Evolutionary conservation across 441 rosid species (phyloP).

Genomic region (Erodium texanum): DNA sequence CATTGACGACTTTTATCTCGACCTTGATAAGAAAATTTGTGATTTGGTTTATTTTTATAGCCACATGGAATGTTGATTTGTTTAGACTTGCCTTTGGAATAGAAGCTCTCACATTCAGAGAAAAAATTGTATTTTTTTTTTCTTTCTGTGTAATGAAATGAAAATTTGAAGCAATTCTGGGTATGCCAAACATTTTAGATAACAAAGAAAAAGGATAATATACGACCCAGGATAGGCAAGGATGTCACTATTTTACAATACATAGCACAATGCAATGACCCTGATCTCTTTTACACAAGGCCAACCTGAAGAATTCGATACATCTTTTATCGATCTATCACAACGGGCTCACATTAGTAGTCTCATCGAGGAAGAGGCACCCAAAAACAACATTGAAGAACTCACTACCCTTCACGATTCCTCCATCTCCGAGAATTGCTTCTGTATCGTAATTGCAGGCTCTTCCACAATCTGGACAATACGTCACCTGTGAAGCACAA

Average conservation of each 20-base stretch:
- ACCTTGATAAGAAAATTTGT: constrained; percentile 72
- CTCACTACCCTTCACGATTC: constrained; percentile 38
- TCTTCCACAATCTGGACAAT: constrained; percentile 90
- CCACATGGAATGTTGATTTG: no score
- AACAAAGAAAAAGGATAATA: no score
- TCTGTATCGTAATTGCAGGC: constrained; percentile 69
- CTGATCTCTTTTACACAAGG: no score
- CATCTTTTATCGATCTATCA: background rate
- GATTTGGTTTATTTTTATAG: no score
- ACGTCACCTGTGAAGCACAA: constrained; percentile 51
- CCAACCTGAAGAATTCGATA: no score
- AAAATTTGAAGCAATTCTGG: no score
- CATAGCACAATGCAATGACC: background rate
- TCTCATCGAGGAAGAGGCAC: constrained; percentile 70
- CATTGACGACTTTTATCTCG: constrained; percentile 76
- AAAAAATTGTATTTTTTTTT: no score
- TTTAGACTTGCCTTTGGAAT: no score
- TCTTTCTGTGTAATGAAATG: no score
- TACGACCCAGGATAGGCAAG: no score
- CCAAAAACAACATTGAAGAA: constrained; percentile 80
- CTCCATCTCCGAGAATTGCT: constrained; percentile 35
- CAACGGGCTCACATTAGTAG: constrained; percentile 41
- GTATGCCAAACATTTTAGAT: no score
- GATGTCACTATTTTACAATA: background rate
- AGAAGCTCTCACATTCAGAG: no score